phyloP scores from a whole-genome alignment of 257 asterid species.

The Fraxinus excelsior region DNA sequence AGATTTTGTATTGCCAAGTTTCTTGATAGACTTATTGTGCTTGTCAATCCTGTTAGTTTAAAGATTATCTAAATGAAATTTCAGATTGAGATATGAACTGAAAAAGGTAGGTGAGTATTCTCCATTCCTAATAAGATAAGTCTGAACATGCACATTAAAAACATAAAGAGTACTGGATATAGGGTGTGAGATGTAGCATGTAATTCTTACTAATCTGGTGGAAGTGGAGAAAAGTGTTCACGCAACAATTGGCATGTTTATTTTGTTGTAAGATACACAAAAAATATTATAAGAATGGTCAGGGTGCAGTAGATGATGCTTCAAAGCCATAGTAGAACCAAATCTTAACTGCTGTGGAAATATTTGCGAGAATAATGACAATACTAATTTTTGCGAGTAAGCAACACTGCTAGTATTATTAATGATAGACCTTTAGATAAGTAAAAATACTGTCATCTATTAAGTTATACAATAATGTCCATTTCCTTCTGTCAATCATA shows the following conservation, averaged over 20 bases:
- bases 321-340: background rate
- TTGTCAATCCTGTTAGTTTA: constrained; percentile 8
- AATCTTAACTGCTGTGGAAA: background rate
- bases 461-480: background rate
- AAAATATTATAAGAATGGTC: background rate
- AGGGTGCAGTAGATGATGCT: background rate
- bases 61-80: constrained; percentile 13
- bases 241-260: background rate
- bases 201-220: background rate
- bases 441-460: constrained; percentile 17
- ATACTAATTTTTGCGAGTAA: constrained; percentile 10
- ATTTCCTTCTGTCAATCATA: constrained; percentile 10
- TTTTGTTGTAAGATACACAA: background rate
- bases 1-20: background rate
- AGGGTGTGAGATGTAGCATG: background rate
- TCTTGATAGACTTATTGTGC: constrained; percentile 3
- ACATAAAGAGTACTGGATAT: background rate
- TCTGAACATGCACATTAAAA: background rate
- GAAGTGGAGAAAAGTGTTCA: background rate
- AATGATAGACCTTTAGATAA: constrained; percentile 4
- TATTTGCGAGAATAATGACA: background rate
- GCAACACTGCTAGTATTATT: constrained; percentile 9
- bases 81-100: background rate
- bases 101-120: background rate
- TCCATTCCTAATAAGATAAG: background rate